phyloP scores from a whole-genome alignment of 371 early-diverging fungal species.

The Mortierella sp. region DNA sequence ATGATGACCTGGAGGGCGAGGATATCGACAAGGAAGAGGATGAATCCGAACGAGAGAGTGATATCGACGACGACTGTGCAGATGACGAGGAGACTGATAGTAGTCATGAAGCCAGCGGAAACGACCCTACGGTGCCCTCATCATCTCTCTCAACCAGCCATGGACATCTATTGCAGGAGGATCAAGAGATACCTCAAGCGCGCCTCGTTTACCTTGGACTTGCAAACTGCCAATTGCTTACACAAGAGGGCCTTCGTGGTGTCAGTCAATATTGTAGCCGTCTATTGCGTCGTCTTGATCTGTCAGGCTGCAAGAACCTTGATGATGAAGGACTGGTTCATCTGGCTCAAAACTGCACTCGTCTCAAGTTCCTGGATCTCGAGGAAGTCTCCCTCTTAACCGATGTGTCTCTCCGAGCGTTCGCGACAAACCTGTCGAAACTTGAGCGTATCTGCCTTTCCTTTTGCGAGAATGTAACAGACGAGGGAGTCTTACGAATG shows the following conservation, averaged over 20 bases:
- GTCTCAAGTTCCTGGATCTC: conserved; percentile 60
- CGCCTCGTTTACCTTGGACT: conserved; percentile 60
- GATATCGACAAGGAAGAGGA: conserved; percentile 17
- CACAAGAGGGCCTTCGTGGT: conserved; percentile 56
- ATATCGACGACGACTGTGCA: conserved; percentile 18
- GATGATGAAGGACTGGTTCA: conserved; percentile 61
- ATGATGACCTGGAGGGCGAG: conserved; percentile 12
- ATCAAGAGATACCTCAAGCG: conserved; percentile 23
- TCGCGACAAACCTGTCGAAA: conserved; percentile 30
- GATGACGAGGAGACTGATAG: background rate
- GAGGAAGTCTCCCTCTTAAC: conserved; percentile 64
- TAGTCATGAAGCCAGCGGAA: background rate
- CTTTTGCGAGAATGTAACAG: conserved; percentile 48
- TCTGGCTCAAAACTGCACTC: conserved; percentile 56
- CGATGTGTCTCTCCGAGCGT: conserved; percentile 56
- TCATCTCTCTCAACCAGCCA: background rate
- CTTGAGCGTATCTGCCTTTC: conserved; percentile 49
- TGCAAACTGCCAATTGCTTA: conserved; percentile 60
- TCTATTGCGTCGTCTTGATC: conserved; percentile 59
- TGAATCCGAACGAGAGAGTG: conserved; percentile 23
- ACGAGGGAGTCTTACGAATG: conserved; percentile 42
- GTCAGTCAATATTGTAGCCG: conserved; percentile 52
- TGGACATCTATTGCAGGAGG: background rate
- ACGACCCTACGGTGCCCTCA: no score
- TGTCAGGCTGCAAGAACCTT: conserved; percentile 60